These are phyloP conservation scores for Hyaloscypha finlandica DNA, from an alignment of 495 filamentous ascomycete species.

Conservation along the genomic window DNA sequence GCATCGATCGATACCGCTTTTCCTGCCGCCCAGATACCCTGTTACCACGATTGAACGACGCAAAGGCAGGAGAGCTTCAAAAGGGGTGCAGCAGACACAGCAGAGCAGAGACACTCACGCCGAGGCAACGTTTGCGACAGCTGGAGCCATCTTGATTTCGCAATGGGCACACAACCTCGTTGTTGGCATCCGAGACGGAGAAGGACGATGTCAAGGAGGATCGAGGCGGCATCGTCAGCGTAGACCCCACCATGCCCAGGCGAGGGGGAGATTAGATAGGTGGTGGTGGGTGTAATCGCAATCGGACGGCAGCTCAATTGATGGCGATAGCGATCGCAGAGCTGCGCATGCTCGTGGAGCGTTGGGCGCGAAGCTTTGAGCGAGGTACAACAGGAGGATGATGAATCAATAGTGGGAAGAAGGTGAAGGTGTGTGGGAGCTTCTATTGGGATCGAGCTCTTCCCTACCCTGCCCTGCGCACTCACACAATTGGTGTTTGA, in stretches of 20 bases:
- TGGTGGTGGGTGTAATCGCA: conserved; percentile 9
- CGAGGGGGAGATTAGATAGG: conserved; percentile 25
- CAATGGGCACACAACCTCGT: conserved; percentile 96
- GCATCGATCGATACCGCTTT: conserved; percentile 98
- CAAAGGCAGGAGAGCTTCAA: conserved; percentile 27
- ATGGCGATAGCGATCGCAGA: conserved; percentile 12
- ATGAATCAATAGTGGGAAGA: conserved; percentile 12
- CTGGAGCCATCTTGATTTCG: conserved; percentile 94
- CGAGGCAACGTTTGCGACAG: conserved; percentile 96
- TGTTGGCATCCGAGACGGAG: conserved; percentile 86
- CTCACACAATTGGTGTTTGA: conserved; percentile 31
- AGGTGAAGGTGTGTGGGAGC: conserved; percentile 19
- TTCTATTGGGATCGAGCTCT: conserved; percentile 22
- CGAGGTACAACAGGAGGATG: conserved; percentile 2
- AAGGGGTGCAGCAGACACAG: conserved; percentile 25
- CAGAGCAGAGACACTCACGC: conserved; percentile 67
- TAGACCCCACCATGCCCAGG: conserved; percentile 56
- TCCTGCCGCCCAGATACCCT: conserved; percentile 59
- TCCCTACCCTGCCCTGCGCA: conserved; percentile 25
- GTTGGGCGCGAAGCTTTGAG: not conserved
- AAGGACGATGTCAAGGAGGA: conserved; percentile 87
- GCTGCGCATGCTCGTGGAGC: conserved; percentile 17
- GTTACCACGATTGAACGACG: conserved; percentile 32
- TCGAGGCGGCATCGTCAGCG: conserved; percentile 79
- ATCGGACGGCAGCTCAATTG: conserved; percentile 23